phyloP scores from a whole-genome alignment of 805 yeast species.

The Torulaspora gathmanii region DNA sequence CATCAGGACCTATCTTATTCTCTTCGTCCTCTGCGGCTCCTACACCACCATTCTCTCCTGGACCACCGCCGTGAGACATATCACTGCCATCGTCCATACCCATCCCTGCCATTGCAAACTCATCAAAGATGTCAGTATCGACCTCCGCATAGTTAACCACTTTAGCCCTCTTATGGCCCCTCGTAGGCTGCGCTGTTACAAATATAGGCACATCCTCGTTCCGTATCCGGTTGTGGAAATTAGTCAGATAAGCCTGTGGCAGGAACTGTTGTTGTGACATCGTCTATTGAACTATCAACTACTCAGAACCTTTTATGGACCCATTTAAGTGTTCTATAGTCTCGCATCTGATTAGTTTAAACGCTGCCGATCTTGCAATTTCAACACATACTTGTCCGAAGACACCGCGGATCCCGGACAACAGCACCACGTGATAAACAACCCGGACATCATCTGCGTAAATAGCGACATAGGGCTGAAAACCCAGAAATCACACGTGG shows the following conservation, averaged over 20 bases:
- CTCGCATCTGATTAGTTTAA: no score
- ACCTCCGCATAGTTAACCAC: slow-evolving; percentile 81
- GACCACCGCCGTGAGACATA: slow-evolving; percentile 3
- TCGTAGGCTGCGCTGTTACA: slow-evolving; percentile 66
- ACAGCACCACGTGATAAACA: no score
- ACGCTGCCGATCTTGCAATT: no score
- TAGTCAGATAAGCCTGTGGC: slow-evolving; percentile 80
- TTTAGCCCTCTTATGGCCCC: slow-evolving; percentile 71
- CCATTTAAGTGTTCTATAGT: not conserved
- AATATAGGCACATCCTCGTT: slow-evolving; percentile 70
- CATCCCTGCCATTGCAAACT: slow-evolving; percentile 36
- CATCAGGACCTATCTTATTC: slow-evolving; percentile 9
- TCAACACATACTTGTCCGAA: no score
- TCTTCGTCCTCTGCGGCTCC: slow-evolving; percentile 11
- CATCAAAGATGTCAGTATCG: slow-evolving; percentile 57
- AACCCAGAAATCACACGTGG: slow-evolving; percentile 9
- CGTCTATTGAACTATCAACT: not conserved
- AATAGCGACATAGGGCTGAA: not conserved
- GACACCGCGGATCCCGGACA: no score
- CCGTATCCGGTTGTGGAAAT: slow-evolving; percentile 66
- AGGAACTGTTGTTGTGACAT: slow-evolving; percentile 27
- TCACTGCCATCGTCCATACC: slow-evolving; percentile 10
- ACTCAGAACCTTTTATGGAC: not conserved
- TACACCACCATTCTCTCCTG: slow-evolving; percentile 7
- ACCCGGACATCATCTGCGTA: no score